These are phyloP conservation scores for Candida boidinii DNA, from an alignment of 805 yeast species.

Conservation along the genomic window DNA sequence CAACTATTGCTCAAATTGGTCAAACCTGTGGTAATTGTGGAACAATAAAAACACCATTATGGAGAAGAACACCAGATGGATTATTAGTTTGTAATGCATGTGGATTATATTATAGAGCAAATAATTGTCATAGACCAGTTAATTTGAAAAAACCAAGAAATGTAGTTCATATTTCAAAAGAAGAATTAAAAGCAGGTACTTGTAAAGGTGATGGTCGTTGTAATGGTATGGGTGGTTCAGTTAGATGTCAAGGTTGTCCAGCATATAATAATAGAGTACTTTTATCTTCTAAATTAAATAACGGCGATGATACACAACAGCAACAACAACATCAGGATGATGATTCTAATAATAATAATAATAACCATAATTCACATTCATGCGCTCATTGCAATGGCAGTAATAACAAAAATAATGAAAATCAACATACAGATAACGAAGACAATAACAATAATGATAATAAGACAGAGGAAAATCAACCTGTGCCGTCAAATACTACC, in stretches of 20 bases:
- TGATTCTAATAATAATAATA: no score
- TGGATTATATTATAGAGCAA: conserved; percentile 47
- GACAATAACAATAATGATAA: background rate
- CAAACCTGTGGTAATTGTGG: conserved; percentile 47
- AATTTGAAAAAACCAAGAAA: conserved; percentile 52
- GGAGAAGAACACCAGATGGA: conserved; percentile 54
- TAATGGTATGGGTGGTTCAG: conserved; percentile 81
- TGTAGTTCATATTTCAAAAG: conserved; percentile 31
- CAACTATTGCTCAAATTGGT: no score
- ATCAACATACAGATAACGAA: conserved; percentile 4
- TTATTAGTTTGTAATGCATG: conserved; percentile 52
- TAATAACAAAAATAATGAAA: conserved; percentile 1
- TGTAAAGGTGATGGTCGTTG: conserved; percentile 75
- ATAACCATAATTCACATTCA: no score
- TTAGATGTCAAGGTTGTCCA: conserved; percentile 77
- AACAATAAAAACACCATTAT: conserved; percentile 46
- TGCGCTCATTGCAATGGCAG: no score
- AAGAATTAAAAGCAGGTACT: conserved; percentile 34
- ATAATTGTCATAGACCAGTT: conserved; percentile 58
- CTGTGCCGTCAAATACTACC: no score
- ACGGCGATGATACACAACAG: background rate
- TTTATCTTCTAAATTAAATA: conserved; percentile 11
- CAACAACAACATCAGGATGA: no score
- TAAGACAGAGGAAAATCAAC: background rate
- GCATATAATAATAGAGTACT: conserved; percentile 66